Percentiles rank a stretch among this genome's conserved stretches.
Conservation (phyloP, 176 grass and related monocot genomes). For the Miscanthus lutarioriparius region DNA sequence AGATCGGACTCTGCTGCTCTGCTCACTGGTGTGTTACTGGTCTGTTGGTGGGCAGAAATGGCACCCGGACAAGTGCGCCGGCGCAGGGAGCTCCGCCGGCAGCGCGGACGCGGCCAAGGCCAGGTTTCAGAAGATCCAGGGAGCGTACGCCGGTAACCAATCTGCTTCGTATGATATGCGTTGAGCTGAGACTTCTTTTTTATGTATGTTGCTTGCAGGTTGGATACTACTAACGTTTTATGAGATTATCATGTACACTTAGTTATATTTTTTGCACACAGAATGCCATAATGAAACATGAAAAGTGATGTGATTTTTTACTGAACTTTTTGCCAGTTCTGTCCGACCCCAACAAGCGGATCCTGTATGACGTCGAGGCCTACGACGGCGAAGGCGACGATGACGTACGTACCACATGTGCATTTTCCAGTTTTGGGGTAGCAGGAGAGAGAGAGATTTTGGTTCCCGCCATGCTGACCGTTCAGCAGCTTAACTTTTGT, state of each 20-base stretch:
- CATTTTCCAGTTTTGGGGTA: not conserved
- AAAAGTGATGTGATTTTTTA: not conserved
- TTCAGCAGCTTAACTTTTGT: no score
- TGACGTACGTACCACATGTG: conserved; percentile 3
- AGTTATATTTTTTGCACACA: not conserved
- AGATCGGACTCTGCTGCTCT: not conserved
- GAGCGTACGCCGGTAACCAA: conserved; percentile 51
- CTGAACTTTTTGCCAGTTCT: conserved; percentile 46
- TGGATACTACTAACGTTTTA: no score
- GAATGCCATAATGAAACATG: not conserved
- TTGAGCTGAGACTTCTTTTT: no score
- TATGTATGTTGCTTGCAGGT: no score
- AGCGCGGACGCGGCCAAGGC: conserved; percentile 48
- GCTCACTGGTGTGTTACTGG: not conserved
- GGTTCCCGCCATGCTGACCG: not conserved
- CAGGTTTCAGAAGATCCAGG: conserved; percentile 73
- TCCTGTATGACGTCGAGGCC: conserved; percentile 69
- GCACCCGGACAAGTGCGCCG: conserved; percentile 65
- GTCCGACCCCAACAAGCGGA: conserved; percentile 67
- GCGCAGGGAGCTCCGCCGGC: conserved; percentile 32
- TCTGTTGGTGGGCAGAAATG: conserved; percentile 49
- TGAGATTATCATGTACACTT: no score
- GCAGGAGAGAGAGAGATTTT: not conserved
- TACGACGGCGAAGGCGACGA: conserved; percentile 61
- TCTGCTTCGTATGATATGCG: not conserved